Evolutionary conservation across 2,329 filamentous ascomycete species (phyloP).

Genomic region (Thelonectria discophora): DNA sequence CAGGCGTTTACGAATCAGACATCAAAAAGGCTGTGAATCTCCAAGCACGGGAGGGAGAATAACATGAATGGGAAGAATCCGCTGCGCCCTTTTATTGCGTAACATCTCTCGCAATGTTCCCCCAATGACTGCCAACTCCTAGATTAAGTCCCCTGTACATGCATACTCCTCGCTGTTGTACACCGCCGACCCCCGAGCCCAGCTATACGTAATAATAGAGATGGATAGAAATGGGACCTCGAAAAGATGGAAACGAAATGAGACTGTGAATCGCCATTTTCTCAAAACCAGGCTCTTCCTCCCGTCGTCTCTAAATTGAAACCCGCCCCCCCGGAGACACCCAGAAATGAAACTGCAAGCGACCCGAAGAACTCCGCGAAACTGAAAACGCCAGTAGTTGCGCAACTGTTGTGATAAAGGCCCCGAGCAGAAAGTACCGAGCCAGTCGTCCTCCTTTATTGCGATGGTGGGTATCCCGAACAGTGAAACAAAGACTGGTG

Average conservation of each 20-base stretch:
- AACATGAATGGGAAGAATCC: conserved; percentile 35
- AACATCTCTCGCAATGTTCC: conserved; percentile 28
- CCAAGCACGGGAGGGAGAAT: conserved; percentile 17
- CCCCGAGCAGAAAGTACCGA: conserved; percentile 15
- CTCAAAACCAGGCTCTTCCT: conserved; percentile 1
- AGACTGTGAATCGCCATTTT: conserved; percentile 13
- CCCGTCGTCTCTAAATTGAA: conserved; percentile 7
- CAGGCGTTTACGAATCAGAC: conserved; percentile 42
- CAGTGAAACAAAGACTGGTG: conserved; percentile 29
- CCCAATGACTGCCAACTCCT: conserved; percentile 31
- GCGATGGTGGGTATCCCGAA: conserved; percentile 39
- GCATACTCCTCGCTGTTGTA: conserved; percentile 36
- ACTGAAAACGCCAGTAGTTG: conserved; percentile 27
- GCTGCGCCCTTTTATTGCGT: conserved; percentile 29
- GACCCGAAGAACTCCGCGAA: conserved; percentile 18
- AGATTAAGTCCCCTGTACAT: conserved; percentile 33
- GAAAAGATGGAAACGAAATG: conserved; percentile 29
- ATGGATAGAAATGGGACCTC: conserved; percentile 40
- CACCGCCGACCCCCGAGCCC: conserved; percentile 25
- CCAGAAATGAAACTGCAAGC: conserved; percentile 10
- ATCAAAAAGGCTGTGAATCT: conserved; percentile 36
- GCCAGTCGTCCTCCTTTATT: conserved; percentile 31
- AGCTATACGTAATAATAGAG: conserved; percentile 9
- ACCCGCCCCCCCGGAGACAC: background rate
- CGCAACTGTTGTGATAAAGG: conserved; percentile 21